Percentiles rank a stretch among this genome's conserved stretches.
These are phyloP conservation scores for Fusarium haematococcum DNA, from an alignment of 2,329 filamentous ascomycete genomes.

Conservation along the genomic window DNA sequence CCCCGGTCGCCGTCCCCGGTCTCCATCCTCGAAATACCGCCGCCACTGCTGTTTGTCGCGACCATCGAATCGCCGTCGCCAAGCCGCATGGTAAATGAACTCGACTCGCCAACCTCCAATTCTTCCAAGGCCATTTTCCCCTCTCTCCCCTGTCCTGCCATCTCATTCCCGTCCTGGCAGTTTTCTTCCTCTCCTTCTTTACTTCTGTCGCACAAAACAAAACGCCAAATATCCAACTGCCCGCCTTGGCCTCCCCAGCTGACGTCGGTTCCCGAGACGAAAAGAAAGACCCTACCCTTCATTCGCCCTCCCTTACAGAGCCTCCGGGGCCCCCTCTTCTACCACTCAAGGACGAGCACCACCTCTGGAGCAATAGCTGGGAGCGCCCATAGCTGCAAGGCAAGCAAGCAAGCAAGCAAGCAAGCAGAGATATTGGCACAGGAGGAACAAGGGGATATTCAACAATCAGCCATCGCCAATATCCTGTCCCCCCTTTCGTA, in stretches of 20 bases:
- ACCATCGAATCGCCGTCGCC: constrained; percentile 25
- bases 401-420: constrained; percentile 14
- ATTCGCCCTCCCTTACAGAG: constrained; percentile 1
- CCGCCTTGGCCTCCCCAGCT: not conserved
- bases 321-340: constrained; percentile 8
- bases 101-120: constrained; percentile 36
- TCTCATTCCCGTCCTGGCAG: not conserved
- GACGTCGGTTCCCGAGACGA: constrained; percentile 15
- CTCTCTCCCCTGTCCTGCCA: not conserved
- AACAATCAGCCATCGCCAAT: constrained; percentile 7
- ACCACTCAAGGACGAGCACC: constrained; percentile 16
- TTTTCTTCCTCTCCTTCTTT: not conserved
- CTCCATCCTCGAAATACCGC: constrained; percentile 24
- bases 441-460: constrained; percentile 25
- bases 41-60: constrained; percentile 24
- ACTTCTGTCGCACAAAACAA: not conserved
- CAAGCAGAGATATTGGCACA: constrained; percentile 3
- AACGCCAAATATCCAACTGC: not conserved
- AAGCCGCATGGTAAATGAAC: constrained; percentile 31
- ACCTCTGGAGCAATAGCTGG: not conserved
- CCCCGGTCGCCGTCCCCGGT: constrained; percentile 29
- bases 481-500: constrained; percentile 9
- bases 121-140: constrained; percentile 7
- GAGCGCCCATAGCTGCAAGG: constrained; percentile 26
- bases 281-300: constrained; percentile 5